Conservation (phyloP, 768 basidiomycete species). For the Boletus rubroflammeus region DNA sequence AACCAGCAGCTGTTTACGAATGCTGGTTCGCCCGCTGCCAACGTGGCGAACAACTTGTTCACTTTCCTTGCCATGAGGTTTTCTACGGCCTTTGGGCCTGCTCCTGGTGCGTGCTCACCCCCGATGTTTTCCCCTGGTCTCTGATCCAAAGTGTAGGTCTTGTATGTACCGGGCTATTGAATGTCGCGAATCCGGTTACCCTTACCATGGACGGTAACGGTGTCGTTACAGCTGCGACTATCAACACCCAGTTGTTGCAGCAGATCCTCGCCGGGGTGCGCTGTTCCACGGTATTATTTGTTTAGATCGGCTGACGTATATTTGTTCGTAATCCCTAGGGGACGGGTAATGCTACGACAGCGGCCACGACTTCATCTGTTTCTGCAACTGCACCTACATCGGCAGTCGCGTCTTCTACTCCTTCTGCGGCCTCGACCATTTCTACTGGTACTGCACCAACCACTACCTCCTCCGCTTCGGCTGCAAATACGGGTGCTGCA, state of each 20-base stretch:
- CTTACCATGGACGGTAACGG: conserved; percentile 27
- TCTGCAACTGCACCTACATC: background rate
- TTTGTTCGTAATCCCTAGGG: background rate
- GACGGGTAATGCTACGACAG: background rate
- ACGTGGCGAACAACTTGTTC: conserved; percentile 22
- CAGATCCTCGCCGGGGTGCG: conserved; percentile 16
- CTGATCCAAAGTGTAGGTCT: conserved; percentile 19
- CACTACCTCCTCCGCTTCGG: background rate
- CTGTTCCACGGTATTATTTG: background rate
- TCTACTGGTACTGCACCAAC: background rate
- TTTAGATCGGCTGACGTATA: background rate
- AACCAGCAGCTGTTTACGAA: conserved; percentile 22
- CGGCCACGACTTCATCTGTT: background rate
- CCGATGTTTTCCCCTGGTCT: background rate
- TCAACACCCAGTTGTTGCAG: conserved; percentile 19
- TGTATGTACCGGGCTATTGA: conserved; percentile 19
- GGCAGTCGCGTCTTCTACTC: background rate
- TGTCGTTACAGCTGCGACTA: conserved; percentile 24
- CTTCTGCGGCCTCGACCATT: background rate
- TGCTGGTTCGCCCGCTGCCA: conserved; percentile 19
- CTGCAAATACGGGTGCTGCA: background rate
- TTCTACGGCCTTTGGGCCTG: conserved; percentile 22
- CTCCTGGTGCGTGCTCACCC: conserved; percentile 16
- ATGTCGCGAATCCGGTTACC: conserved; percentile 20
- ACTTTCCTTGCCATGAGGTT: conserved; percentile 31